phyloP scores from a whole-genome alignment of 2,329 filamentous ascomycete genomes.

The Diplodia seriata region DNA sequence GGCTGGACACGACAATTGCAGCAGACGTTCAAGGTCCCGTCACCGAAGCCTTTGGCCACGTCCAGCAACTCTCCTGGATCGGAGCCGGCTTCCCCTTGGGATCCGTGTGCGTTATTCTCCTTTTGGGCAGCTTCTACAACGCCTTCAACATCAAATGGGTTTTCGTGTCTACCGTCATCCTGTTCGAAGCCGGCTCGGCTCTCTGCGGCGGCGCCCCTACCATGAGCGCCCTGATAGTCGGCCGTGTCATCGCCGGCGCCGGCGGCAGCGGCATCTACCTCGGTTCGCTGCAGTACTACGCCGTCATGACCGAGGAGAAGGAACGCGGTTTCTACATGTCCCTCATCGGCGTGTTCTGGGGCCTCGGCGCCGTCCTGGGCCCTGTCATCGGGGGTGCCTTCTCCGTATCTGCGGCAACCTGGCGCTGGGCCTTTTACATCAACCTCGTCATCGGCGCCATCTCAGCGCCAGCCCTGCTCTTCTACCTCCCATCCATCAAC shows the following conservation, averaged over 20 bases:
- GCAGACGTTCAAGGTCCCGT: slow-evolving; percentile 43
- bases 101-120: slow-evolving; percentile 36
- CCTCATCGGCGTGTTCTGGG: slow-evolving; percentile 47
- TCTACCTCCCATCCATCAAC: background rate
- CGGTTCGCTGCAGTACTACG: slow-evolving; percentile 37
- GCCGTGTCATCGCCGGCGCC: slow-evolving; percentile 46
- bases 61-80: background rate
- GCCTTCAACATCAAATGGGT: slow-evolving; percentile 22
- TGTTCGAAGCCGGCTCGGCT: slow-evolving; percentile 44
- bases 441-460: slow-evolving; percentile 19
- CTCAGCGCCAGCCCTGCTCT: background rate
- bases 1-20: slow-evolving; percentile 40
- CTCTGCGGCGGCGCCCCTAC: slow-evolving; percentile 52
- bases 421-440: slow-evolving; percentile 50
- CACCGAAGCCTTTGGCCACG: slow-evolving; percentile 37
- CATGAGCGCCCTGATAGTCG: slow-evolving; percentile 57
- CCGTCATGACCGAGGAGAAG: slow-evolving; percentile 36
- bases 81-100: background rate
- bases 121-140: background rate
- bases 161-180: slow-evolving; percentile 36
- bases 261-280: slow-evolving; percentile 46
- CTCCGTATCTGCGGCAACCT: slow-evolving; percentile 47
- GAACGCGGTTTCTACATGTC: slow-evolving; percentile 45
- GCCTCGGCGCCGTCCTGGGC: slow-evolving; percentile 47
- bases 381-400: slow-evolving; percentile 48